A percentile compares a stretch with the other conserved stretches of the same genome.
phyloP scores from a whole-genome alignment of 2,329 filamentous ascomycete genomes.

The Huntiella bhutanensis region DNA sequence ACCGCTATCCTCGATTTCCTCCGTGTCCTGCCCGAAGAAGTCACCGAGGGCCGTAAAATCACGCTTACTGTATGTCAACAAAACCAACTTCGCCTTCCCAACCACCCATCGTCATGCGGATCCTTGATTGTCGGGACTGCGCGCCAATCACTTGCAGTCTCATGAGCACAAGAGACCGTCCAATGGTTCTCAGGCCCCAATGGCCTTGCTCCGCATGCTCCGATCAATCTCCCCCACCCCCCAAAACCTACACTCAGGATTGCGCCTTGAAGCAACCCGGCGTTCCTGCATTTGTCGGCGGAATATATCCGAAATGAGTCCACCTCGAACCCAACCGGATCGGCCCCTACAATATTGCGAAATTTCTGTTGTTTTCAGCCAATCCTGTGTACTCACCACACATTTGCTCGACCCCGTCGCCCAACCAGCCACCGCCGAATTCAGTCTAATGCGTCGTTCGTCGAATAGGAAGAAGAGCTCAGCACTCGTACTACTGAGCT shows the following conservation, averaged over 20 bases:
- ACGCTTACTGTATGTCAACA: slow-evolving; percentile 84
- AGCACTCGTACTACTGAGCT: slow-evolving; percentile 69
- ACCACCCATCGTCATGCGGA: background rate
- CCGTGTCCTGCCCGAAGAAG: slow-evolving; percentile 92
- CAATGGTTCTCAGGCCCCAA: too few relatives aligned
- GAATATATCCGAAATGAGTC: too few relatives aligned
- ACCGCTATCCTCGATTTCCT: slow-evolving; percentile 89
- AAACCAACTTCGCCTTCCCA: slow-evolving; percentile 18
- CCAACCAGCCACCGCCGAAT: slow-evolving; percentile 14
- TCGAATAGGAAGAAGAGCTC: slow-evolving; percentile 82
- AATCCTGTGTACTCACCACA: background rate
- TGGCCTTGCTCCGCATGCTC: too few relatives aligned
- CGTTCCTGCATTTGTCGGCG: too few relatives aligned
- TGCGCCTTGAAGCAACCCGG: too few relatives aligned
- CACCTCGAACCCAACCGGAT: too few relatives aligned
- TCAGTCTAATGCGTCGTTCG: slow-evolving; percentile 25
- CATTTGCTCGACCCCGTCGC: background rate
- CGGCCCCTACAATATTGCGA: background rate
- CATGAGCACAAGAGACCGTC: too few relatives aligned
- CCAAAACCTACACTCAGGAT: too few relatives aligned
- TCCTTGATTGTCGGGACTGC: too few relatives aligned
- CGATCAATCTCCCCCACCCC: too few relatives aligned
- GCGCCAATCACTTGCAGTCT: too few relatives aligned
- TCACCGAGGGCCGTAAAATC: slow-evolving; percentile 98
- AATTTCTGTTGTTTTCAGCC: background rate